Conservation (phyloP, 441 rosid genomes). For the Populus tomentosa region DNA sequence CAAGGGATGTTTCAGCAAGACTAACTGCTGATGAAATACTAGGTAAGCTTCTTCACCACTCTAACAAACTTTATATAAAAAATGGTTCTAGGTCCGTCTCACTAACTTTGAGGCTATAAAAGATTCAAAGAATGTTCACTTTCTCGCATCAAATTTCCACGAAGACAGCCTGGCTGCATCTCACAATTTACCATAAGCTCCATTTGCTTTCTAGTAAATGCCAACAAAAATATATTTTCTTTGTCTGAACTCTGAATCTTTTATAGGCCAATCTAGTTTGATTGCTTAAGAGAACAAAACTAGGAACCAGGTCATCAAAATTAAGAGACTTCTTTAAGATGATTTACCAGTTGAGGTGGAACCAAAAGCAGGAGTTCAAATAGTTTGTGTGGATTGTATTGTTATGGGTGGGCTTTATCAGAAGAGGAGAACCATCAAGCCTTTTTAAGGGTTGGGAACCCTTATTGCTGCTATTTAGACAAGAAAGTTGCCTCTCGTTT, state of each 20-base stretch:
- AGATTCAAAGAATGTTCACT: neutral
- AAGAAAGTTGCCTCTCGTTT: neutral
- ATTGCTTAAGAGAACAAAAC: neutral
- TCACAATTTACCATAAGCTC: neutral
- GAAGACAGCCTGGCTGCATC: neutral
- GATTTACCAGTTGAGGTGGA: neutral
- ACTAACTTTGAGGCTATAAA: neutral
- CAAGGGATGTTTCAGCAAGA: constrained; percentile 72
- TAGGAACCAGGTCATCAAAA: neutral
- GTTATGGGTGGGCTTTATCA: neutral
- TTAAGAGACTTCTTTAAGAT: neutral
- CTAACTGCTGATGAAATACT: constrained; percentile 73
- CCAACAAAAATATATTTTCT: neutral
- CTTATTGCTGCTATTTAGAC: neutral
- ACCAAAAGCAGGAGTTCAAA: neutral
- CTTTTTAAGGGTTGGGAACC: neutral
- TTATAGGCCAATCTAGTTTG: neutral
- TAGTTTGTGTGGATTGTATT: neutral
- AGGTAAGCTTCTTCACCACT: constrained; percentile 38
- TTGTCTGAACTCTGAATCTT: neutral
- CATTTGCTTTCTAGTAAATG: neutral
- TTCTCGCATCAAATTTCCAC: neutral
- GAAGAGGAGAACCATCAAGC: neutral
- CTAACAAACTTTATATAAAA: neutral
- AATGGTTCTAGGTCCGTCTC: neutral